These are phyloP conservation scores for Edaphochlamys debaryana DNA, from an alignment of 139 green algal genomes.

Conservation along the genomic window DNA sequence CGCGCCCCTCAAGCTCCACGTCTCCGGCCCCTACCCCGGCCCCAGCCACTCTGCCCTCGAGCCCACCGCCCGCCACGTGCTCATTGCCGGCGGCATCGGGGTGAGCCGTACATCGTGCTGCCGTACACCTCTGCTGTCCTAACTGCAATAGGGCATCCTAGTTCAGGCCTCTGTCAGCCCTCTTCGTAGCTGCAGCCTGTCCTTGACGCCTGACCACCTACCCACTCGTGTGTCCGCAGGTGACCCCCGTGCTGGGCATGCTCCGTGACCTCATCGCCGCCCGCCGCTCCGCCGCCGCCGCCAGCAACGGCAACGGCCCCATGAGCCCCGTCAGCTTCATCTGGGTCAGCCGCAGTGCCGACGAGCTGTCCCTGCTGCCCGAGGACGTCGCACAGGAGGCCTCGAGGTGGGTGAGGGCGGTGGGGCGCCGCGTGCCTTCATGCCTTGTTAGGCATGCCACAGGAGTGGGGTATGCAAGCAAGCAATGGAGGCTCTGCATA, in stretches of 20 bases:
- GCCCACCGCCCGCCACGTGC: background rate
- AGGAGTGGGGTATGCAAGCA: background rate
- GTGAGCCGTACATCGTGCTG: background rate
- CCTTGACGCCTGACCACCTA: background rate
- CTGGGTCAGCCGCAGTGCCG: conserved; percentile 18
- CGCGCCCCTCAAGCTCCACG: background rate
- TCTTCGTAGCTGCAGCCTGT: background rate
- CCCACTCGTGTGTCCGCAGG: background rate
- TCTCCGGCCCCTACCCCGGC: conserved; percentile 25
- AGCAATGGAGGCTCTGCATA: background rate
- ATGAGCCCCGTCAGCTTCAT: background rate
- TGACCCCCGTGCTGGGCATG: conserved; percentile 29
- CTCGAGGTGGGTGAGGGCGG: background rate
- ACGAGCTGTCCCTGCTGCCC: conserved; percentile 3
- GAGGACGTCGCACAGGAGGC: conserved; percentile 11
- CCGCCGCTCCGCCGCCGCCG: background rate
- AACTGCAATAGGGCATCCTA: background rate
- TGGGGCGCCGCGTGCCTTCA: too few species aligned
- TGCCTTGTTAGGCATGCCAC: background rate
- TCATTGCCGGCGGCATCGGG: conserved; percentile 27
- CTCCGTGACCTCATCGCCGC: conserved; percentile 9
- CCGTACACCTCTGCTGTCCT: too few species aligned
- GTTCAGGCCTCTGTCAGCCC: too few species aligned
- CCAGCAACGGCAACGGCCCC: background rate
- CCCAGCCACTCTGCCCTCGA: conserved; percentile 3